These are phyloP conservation scores for Pseudohyphozyma bogoriensis DNA, from an alignment of 768 basidiomycete genomes.

Conservation along the genomic window DNA sequence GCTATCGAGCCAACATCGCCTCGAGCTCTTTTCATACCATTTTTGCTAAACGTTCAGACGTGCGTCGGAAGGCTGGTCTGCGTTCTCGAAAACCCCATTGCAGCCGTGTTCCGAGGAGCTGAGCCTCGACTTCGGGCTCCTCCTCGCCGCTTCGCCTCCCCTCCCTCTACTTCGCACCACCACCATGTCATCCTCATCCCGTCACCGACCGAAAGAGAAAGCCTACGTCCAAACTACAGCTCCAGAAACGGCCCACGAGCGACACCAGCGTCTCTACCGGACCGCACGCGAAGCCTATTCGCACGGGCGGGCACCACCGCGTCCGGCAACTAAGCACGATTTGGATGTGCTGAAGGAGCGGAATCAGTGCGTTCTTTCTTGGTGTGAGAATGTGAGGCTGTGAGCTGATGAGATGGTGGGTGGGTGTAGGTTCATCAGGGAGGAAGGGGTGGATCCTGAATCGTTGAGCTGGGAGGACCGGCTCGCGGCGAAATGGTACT, in stretches of 20 bases:
- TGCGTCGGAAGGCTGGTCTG: too few species aligned
- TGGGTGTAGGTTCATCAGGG: constrained; percentile 58
- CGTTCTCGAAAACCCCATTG: too few species aligned
- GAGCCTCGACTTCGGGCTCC: too few species aligned
- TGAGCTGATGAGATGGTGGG: neutral
- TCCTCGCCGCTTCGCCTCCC: too few species aligned
- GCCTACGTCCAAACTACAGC: constrained; percentile 30
- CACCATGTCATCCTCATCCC: too few species aligned
- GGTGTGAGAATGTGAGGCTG: neutral
- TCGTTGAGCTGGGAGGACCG: constrained; percentile 65
- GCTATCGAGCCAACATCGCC: too few species aligned
- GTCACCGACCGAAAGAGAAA: too few species aligned
- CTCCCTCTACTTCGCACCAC: too few species aligned
- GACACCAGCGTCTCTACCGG: constrained; percentile 32
- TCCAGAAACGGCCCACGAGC: constrained; percentile 35
- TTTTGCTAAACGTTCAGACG: too few species aligned
- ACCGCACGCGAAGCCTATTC: constrained; percentile 24
- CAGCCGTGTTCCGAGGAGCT: too few species aligned
- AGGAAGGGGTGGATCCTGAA: constrained; percentile 29
- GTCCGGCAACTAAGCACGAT: constrained; percentile 35
- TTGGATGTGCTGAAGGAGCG: constrained; percentile 42
- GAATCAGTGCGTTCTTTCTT: constrained; percentile 33
- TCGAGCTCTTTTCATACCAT: too few species aligned
- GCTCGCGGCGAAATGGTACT: constrained; percentile 80
- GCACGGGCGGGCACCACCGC: neutral